Evolutionary conservation across 2,329 filamentous ascomycete genomes (phyloP).

Genomic region (Neurospora sp.): DNA sequence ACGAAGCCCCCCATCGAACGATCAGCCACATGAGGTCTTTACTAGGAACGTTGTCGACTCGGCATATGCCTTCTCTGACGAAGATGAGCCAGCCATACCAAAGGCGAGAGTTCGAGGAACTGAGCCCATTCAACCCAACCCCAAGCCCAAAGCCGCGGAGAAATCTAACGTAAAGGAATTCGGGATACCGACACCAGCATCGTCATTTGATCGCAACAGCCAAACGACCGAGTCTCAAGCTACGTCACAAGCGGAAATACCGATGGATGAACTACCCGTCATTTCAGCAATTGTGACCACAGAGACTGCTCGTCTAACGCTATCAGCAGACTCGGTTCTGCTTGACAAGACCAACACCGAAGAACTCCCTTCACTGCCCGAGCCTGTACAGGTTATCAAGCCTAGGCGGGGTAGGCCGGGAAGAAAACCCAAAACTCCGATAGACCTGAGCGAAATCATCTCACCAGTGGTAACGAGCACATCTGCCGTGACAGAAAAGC

Average conservation of each 20-base stretch:
- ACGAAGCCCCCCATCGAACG: neutral
- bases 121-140: neutral
- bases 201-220: neutral
- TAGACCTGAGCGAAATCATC: neutral
- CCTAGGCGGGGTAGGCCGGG: neutral
- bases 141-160: conserved; percentile 4
- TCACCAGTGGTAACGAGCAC: neutral
- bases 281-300: neutral
- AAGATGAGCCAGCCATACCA: conserved; percentile 21
- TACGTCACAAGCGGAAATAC: neutral
- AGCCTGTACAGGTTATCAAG: neutral
- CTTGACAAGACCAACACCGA: neutral
- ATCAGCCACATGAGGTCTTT: conserved; percentile 9
- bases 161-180: neutral
- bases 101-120: conserved; percentile 1
- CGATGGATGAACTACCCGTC: neutral
- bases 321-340: neutral
- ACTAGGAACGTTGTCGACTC: conserved; percentile 18
- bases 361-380: neutral
- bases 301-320: neutral
- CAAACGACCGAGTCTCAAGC: neutral
- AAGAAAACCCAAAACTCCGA: neutral
- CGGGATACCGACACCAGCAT: neutral
- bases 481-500: neutral
- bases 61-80: conserved; percentile 26